Conservation (phyloP, 1,284 basidiomycete genomes). For the Hypsizygus ulmarius region DNA sequence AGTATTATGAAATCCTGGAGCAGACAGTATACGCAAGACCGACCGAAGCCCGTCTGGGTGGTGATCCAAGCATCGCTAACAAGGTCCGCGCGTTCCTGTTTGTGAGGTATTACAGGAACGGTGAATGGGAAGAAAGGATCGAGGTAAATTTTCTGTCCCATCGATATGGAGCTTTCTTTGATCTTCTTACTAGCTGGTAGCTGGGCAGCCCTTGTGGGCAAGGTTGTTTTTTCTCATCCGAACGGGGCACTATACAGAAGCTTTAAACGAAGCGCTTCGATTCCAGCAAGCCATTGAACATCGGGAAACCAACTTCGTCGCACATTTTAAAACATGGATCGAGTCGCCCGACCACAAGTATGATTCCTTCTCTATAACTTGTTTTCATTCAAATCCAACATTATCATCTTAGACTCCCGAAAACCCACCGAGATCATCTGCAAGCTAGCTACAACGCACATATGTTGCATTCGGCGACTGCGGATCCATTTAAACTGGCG, state of each 20-base stretch:
- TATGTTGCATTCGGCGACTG: conserved; percentile 81
- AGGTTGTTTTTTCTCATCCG: conserved; percentile 89
- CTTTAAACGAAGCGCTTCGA: conserved; percentile 72
- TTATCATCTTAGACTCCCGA: conserved; percentile 56
- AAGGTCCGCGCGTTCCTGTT: conserved; percentile 86
- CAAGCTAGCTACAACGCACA: conserved; percentile 90
- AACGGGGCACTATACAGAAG: conserved; percentile 80
- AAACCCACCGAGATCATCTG: conserved; percentile 80
- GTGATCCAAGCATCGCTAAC: conserved; percentile 88
- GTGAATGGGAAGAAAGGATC: conserved; percentile 82
- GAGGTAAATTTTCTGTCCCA: conserved; percentile 52
- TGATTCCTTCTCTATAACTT: conserved; percentile 13
- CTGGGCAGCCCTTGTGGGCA: conserved; percentile 90
- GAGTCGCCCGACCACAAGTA: conserved; percentile 77
- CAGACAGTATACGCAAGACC: conserved; percentile 82
- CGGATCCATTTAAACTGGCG: conserved; percentile 94
- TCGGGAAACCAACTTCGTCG: conserved; percentile 83
- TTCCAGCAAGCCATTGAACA: conserved; percentile 76
- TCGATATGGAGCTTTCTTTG: neutral
- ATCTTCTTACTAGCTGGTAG: conserved; percentile 56
- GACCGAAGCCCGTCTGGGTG: conserved; percentile 85
- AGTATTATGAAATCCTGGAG: conserved; percentile 86
- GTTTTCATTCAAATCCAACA: conserved; percentile 6
- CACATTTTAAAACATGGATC: conserved; percentile 85
- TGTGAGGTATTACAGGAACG: conserved; percentile 76